Percentiles rank a stretch among this genome's conserved stretches.
Conservation (phyloP, 768 basidiomycete species). For the Auricularia sp. region DNA sequence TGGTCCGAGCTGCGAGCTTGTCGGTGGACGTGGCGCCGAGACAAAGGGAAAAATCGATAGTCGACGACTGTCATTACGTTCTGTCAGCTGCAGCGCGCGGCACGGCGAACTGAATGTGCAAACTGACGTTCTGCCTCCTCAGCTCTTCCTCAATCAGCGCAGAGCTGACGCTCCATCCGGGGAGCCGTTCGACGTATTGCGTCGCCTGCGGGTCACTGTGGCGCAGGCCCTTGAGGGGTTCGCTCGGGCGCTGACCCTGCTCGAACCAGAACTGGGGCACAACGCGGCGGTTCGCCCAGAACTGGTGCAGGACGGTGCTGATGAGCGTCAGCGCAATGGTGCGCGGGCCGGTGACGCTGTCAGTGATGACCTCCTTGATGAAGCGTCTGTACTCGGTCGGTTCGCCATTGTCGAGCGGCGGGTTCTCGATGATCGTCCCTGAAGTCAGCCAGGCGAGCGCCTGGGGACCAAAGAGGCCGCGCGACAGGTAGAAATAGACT, state of each 20-base stretch:
- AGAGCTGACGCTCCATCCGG: constrained; percentile 84
- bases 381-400: constrained; percentile 91
- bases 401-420: constrained; percentile 91
- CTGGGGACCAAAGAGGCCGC: constrained; percentile 81
- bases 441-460: constrained; percentile 91
- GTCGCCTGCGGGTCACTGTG: constrained; percentile 74
- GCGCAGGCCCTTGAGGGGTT: constrained; percentile 22
- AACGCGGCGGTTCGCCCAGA: constrained; percentile 75
- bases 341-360: constrained; percentile 86
- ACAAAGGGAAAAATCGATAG: constrained; percentile 92
- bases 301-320: constrained; percentile 65
- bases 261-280: constrained; percentile 71
- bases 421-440: constrained; percentile 74
- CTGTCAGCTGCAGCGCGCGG: background rate
- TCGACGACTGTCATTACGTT: constrained; percentile 61
- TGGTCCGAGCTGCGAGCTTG: constrained; percentile 72
- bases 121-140: constrained; percentile 86
- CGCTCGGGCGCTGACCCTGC: constrained; percentile 41
- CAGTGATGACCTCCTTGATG: constrained; percentile 92
- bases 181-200: constrained; percentile 78
- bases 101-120: background rate
- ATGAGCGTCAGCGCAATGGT: constrained; percentile 85
- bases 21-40: constrained; percentile 83
- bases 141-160: constrained; percentile 86
- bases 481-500: constrained; percentile 91